A percentile compares a stretch with the other conserved stretches of the same genome.
These are phyloP conservation scores for Colletotrichum destructivum DNA, from an alignment of 2,329 filamentous ascomycete species.

Conservation along the genomic window DNA sequence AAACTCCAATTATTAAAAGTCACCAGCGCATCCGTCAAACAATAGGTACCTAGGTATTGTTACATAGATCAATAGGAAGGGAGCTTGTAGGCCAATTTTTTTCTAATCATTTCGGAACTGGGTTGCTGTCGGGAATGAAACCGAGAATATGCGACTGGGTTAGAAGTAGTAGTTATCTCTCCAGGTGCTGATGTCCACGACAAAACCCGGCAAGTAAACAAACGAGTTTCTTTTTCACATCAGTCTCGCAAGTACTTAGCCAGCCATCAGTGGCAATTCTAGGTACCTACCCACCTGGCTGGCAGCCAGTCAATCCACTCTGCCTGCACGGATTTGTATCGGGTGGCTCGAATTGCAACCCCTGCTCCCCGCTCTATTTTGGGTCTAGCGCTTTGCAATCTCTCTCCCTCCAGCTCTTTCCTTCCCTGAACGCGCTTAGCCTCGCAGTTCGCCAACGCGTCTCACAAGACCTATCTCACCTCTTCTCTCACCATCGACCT, in stretches of 20 bases:
- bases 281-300: too few species aligned
- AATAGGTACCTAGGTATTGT: too few species aligned
- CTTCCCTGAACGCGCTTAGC: conserved; percentile 42
- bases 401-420: conserved; percentile 40
- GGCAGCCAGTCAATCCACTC: too few species aligned
- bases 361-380: conserved; percentile 32
- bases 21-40: not conserved
- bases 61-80: too few species aligned
- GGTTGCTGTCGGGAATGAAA: too few species aligned
- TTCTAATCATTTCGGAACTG: too few species aligned
- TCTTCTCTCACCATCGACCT: conserved; percentile 41
- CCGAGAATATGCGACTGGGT: not conserved
- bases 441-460: conserved; percentile 42
- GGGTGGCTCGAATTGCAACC: conserved; percentile 15
- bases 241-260: not conserved
- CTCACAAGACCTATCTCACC: conserved; percentile 42
- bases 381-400: conserved; percentile 39
- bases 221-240: not conserved
- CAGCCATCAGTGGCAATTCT: not conserved
- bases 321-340: conserved; percentile 14
- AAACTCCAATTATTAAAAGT: not conserved
- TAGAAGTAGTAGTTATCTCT: too few species aligned
- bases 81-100: not conserved
- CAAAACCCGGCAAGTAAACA: not conserved
- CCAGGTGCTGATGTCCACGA: too few species aligned